A percentile compares a stretch with the other conserved stretches of the same genome.
These are phyloP conservation scores for Fusarium sp. DNA, from an alignment of 2,329 filamentous ascomycete genomes.

Conservation along the genomic window DNA sequence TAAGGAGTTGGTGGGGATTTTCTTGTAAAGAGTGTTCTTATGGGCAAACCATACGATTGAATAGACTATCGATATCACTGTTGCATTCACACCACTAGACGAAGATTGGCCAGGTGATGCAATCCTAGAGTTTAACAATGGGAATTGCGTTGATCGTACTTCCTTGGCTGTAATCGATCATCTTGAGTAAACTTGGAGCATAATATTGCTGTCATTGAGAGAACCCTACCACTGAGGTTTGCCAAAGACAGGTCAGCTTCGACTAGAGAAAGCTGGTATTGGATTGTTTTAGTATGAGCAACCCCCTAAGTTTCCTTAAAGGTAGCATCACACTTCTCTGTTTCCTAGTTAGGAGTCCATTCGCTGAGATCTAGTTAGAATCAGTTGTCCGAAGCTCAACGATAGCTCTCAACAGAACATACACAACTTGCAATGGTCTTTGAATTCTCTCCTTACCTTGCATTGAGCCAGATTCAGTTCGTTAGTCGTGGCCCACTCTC, in stretches of 20 bases:
- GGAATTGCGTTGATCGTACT: not conserved
- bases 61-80: constrained; percentile 2
- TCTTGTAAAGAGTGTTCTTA: not conserved
- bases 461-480: not conserved
- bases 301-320: not conserved
- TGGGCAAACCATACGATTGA: constrained; percentile 1
- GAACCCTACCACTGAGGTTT: not conserved
- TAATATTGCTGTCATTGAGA: not conserved
- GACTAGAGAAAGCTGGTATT: not conserved
- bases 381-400: not conserved
- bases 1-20: not conserved
- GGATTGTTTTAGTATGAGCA: not conserved
- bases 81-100: not conserved
- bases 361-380: too few species aligned
- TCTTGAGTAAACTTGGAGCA: too few species aligned
- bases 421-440: not conserved
- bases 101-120: not conserved
- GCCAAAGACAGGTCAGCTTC: too few species aligned
- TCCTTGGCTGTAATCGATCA: not conserved
- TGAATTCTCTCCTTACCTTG: not conserved
- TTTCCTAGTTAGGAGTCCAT: not conserved
- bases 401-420: not conserved
- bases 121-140: not conserved
- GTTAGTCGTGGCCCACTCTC: not conserved
- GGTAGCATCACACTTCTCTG: not conserved